A percentile compares a stretch with the other conserved stretches of the same genome.
Evolutionary conservation across 129 eudicot genomes (phyloP).

Genomic region (Ambrosia artemisiifolia): DNA sequence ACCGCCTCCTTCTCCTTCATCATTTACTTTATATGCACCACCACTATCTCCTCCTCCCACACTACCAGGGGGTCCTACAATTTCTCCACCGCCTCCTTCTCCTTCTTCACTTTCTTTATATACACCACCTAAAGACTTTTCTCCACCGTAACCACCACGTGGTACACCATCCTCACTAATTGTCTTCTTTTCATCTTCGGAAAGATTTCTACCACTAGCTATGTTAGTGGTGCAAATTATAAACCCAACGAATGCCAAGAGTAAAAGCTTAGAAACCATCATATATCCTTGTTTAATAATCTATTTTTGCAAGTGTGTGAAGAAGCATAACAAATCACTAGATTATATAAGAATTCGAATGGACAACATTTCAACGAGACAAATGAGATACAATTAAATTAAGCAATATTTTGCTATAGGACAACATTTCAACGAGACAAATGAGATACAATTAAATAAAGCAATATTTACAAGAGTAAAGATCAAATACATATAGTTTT

Average conservation of each 20-base stretch:
- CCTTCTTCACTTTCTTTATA: constrained; percentile 1
- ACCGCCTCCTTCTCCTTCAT: background rate
- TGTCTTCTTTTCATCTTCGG: constrained; percentile 10
- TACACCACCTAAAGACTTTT: constrained; percentile 1
- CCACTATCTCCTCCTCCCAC: background rate
- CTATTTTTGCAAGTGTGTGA: constrained; percentile 18
- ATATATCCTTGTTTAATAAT: background rate
- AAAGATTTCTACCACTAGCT: constrained; percentile 21
- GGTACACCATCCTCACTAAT: background rate
- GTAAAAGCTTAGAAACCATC: constrained; percentile 25
- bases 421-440: constrained; percentile 17
- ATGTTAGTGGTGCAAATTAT: constrained; percentile 13
- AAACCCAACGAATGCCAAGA: constrained; percentile 17
- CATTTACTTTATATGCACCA: constrained; percentile 10
- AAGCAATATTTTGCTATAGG: constrained; percentile 21
- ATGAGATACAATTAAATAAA: constrained; percentile 24
- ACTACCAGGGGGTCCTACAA: background rate
- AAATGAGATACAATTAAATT: constrained; percentile 24
- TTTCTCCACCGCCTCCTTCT: background rate
- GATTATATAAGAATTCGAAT: constrained; percentile 20
- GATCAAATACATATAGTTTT: no score
- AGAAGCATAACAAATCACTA: constrained; percentile 16
- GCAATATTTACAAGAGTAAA: no score
- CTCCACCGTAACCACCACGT: background rate
- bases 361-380: constrained; percentile 23